phyloP scores from a whole-genome alignment of 176 grass and related monocot species.

The Phoenix dactylifera region DNA sequence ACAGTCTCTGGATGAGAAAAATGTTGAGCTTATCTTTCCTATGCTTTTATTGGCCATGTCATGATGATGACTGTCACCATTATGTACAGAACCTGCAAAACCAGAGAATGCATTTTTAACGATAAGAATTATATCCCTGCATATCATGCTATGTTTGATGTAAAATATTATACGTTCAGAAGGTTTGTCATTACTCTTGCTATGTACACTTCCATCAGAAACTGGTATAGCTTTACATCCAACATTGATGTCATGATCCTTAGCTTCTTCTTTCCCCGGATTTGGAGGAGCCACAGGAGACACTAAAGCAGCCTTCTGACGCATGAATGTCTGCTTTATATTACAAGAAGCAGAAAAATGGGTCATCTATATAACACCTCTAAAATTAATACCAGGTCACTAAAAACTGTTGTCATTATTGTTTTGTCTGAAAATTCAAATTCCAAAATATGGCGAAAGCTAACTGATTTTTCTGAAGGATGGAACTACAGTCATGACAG shows the following conservation, averaged over 20 bases:
- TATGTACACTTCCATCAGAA: constrained; percentile 46
- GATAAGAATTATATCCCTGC: too few relatives aligned
- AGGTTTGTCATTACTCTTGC: constrained; percentile 49
- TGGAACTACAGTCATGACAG: too few relatives aligned
- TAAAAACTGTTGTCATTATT: too few relatives aligned
- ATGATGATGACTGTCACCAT: constrained; percentile 10
- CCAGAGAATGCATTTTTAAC: constrained; percentile 2
- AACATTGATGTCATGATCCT: constrained; percentile 32
- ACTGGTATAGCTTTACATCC: neutral
- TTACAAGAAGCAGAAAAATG: neutral
- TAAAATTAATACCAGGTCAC: too few relatives aligned
- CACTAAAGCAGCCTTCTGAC: constrained; percentile 77
- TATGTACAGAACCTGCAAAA: constrained; percentile 32
- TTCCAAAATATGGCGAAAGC: too few relatives aligned
- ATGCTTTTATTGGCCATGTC: constrained; percentile 15
- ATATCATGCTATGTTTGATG: too few relatives aligned
- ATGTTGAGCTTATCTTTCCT: neutral
- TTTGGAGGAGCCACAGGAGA: constrained; percentile 42
- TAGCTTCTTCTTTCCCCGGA: constrained; percentile 45
- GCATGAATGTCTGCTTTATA: constrained; percentile 90
- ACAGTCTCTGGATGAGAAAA: constrained; percentile 26
- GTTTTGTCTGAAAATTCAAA: too few relatives aligned
- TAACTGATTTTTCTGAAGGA: too few relatives aligned
- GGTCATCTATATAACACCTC: too few relatives aligned
- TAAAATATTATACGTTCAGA: constrained; percentile 20